A percentile compares a stretch with the other conserved stretches of the same genome.
phyloP scores from a whole-genome alignment of 306 rosid genomes.

The Quercus berberidifolia region DNA sequence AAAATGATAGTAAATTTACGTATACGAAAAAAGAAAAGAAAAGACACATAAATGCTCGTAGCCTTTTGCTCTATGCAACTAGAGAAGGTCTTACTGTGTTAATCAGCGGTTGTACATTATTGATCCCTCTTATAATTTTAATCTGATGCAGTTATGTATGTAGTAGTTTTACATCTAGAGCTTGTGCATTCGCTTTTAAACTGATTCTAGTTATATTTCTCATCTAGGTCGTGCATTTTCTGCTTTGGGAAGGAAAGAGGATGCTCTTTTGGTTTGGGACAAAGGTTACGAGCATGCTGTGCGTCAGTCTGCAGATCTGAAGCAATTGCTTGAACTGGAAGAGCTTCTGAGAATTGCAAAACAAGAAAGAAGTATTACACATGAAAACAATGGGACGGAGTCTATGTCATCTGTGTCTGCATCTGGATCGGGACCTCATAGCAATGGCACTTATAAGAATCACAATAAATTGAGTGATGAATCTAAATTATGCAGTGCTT shows the following conservation, averaged over 20 bases:
- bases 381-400: conserved; percentile 32
- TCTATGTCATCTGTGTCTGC: conserved; percentile 18
- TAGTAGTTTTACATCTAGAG: neutral
- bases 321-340: conserved; percentile 86
- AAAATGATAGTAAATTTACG: neutral
- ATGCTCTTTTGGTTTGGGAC: conserved; percentile 85
- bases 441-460: conserved; percentile 26
- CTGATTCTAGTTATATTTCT: conserved; percentile 10
- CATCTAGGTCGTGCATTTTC: conserved; percentile 68
- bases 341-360: conserved; percentile 62
- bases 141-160: neutral
- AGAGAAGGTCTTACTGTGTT: neutral
- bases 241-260: conserved; percentile 75
- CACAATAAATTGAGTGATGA: conserved; percentile 26
- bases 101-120: neutral
- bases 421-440: conserved; percentile 30
- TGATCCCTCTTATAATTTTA: neutral
- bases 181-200: neutral
- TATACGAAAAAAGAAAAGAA: neutral
- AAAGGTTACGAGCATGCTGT: conserved; percentile 77
- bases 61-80: neutral
- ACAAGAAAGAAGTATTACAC: conserved; percentile 27
- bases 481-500: conserved; percentile 34
- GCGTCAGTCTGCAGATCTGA: conserved; percentile 69
- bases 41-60: neutral